A percentile compares a stretch with the other conserved stretches of the same genome.
Conservation (phyloP, 768 basidiomycete genomes). For the Leucocoprinus birnbaumii region DNA sequence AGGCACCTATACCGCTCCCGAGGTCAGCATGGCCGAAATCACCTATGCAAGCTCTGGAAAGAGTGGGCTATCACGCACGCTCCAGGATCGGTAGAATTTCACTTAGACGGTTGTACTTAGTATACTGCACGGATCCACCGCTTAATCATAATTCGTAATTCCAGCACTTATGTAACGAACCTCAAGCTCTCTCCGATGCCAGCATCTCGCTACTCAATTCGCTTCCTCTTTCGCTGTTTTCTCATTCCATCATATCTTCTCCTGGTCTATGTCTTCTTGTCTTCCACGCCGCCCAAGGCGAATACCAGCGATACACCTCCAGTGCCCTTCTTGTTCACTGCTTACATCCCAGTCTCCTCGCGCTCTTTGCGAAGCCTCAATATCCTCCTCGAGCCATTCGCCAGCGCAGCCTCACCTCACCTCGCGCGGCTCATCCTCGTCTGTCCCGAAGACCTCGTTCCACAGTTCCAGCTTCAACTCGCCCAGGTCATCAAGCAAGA, state of each 20-base stretch:
- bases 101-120: constrained; percentile 7
- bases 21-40: constrained; percentile 61
- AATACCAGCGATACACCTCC: background rate
- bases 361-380: constrained; percentile 30
- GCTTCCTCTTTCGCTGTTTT: constrained; percentile 1
- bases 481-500: constrained; percentile 27
- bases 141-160: constrained; percentile 9
- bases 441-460: constrained; percentile 34
- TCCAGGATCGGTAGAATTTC: constrained; percentile 5
- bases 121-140: constrained; percentile 2
- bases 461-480: constrained; percentile 32
- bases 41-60: constrained; percentile 68
- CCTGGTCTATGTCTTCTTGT: constrained; percentile 10
- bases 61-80: constrained; percentile 25
- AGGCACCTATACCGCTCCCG: constrained; percentile 48
- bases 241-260: constrained; percentile 11
- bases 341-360: constrained; percentile 43
- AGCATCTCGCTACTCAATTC: background rate
- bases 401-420: constrained; percentile 24
- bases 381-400: constrained; percentile 34
- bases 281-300: background rate
- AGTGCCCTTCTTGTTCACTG: constrained; percentile 35
- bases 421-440: constrained; percentile 47
- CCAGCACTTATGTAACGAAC: background rate
- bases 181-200: background rate